Evolutionary conservation across 257 asterid genomes (phyloP).

Genomic region (Solanum rostratum): DNA sequence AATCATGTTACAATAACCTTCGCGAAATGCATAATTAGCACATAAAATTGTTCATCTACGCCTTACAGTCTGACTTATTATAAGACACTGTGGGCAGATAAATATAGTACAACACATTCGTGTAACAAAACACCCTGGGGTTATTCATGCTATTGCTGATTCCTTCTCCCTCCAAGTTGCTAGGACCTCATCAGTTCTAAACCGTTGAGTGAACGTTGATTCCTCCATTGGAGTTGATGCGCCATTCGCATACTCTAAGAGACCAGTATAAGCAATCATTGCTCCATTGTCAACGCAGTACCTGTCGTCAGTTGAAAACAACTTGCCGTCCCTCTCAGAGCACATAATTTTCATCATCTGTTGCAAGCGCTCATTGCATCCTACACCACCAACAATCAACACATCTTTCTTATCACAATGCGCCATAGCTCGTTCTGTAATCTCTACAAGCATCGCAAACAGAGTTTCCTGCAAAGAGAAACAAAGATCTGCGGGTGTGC

Average conservation of each 20-base stretch:
- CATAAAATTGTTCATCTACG: neutral
- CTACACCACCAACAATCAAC: conserved; percentile 95
- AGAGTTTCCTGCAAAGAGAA: conserved; percentile 66
- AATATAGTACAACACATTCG: neutral
- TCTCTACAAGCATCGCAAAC: conserved; percentile 98
- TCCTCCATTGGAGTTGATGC: conserved; percentile 59
- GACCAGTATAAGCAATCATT: conserved; percentile 96
- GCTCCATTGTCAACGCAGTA: conserved; percentile 95
- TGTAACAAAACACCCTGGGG: neutral
- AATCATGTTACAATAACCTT: neutral
- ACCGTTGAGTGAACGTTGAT: conserved; percentile 83
- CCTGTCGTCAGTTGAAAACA: conserved; percentile 86
- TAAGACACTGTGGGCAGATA: neutral
- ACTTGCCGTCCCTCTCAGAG: conserved; percentile 75
- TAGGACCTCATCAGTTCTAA: conserved; percentile 90
- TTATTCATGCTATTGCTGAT: conserved; percentile 12
- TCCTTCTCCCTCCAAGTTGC: conserved; percentile 87
- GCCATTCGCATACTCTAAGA: conserved; percentile 78
- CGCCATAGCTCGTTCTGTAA: conserved; percentile 92
- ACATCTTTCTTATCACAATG: conserved; percentile 92
- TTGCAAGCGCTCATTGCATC: conserved; percentile 82
- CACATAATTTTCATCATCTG: conserved; percentile 96
- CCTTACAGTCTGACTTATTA: neutral
- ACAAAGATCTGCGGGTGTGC: conserved; percentile 38
- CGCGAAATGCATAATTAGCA: neutral